phyloP scores from a whole-genome alignment of 768 basidiomycete species.

The Cyclocybe cylindracea region DNA sequence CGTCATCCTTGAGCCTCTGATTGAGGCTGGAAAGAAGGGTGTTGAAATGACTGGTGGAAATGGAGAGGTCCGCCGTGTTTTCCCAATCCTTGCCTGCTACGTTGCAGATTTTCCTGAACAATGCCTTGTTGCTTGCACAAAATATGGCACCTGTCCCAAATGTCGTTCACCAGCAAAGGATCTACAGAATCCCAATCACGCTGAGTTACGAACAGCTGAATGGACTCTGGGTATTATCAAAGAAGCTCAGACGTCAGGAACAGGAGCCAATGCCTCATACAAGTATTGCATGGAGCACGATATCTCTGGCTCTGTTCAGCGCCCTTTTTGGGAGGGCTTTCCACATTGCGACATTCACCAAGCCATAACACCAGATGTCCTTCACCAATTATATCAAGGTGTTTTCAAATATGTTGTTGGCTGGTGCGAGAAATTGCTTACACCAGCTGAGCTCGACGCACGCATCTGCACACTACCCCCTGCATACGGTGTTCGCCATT shows the following conservation, averaged over 20 bases:
- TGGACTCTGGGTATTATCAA: conserved; percentile 2
- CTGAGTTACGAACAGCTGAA: neutral
- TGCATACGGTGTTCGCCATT: conserved; percentile 29
- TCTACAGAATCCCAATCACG: neutral
- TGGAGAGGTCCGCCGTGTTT: too few relatives aligned
- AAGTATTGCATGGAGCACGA: conserved; percentile 7
- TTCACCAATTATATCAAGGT: conserved; percentile 18
- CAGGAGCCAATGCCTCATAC: neutral
- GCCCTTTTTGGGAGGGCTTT: conserved; percentile 16
- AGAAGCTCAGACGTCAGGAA: neutral
- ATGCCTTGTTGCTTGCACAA: too few relatives aligned
- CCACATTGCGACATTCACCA: conserved; percentile 12
- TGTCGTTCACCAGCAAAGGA: neutral
- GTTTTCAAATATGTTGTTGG: conserved; percentile 12
- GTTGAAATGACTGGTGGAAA: neutral
- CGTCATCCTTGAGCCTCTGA: conserved; percentile 28
- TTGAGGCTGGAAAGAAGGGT: neutral
- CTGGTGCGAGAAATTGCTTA: conserved; percentile 5
- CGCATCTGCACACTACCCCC: conserved; percentile 31
- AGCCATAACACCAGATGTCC: conserved; percentile 16
- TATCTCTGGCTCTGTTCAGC: conserved; percentile 6
- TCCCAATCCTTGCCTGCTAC: too few relatives aligned
- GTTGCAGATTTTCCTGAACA: too few relatives aligned
- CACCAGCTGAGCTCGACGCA: conserved; percentile 14
- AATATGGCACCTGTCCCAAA: too few relatives aligned